Evolutionary conservation across 2,329 filamentous ascomycete genomes (phyloP).

Genomic region (Fusarium burgessii): DNA sequence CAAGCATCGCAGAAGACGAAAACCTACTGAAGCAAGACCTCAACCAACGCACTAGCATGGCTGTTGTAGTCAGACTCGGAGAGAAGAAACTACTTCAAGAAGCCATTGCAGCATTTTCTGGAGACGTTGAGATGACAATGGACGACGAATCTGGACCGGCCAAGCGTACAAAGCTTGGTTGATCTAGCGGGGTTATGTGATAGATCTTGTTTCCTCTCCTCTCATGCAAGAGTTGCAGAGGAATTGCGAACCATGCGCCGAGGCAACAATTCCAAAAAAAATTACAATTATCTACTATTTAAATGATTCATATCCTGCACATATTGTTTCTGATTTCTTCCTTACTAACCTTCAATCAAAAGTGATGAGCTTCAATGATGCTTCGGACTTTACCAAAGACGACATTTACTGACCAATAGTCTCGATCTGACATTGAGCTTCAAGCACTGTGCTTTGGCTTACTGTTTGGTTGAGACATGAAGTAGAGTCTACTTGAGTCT

Average conservation of each 20-base stretch:
- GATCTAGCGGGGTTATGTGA: conserved; percentile 18
- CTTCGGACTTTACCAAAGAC: no score
- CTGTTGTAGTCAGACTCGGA: conserved; percentile 74
- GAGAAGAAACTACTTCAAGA: conserved; percentile 76
- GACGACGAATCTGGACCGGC: conserved; percentile 43
- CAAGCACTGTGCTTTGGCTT: background rate
- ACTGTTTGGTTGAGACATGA: background rate
- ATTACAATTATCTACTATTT: conserved; percentile 26
- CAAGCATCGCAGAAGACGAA: conserved; percentile 56
- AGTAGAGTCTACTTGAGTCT: background rate
- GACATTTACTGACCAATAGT: background rate
- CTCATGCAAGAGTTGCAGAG: conserved; percentile 39
- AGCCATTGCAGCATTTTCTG: conserved; percentile 55
- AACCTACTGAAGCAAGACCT: conserved; percentile 51
- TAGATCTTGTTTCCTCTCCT: conserved; percentile 27
- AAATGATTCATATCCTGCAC: conserved; percentile 25
- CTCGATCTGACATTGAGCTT: no score
- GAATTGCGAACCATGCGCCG: conserved; percentile 34
- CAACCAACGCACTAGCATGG: conserved; percentile 65
- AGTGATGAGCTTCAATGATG: background rate
- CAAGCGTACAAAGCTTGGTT: conserved; percentile 49
- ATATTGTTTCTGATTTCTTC: background rate
- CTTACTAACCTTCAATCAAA: background rate
- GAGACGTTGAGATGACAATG: conserved; percentile 44
- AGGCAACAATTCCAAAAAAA: conserved; percentile 38